Evolutionary conservation across 805 yeast genomes (phyloP), one percentile per base, ranked within the genome.

Genomic region (Lipomyces yamadae): DNA sequence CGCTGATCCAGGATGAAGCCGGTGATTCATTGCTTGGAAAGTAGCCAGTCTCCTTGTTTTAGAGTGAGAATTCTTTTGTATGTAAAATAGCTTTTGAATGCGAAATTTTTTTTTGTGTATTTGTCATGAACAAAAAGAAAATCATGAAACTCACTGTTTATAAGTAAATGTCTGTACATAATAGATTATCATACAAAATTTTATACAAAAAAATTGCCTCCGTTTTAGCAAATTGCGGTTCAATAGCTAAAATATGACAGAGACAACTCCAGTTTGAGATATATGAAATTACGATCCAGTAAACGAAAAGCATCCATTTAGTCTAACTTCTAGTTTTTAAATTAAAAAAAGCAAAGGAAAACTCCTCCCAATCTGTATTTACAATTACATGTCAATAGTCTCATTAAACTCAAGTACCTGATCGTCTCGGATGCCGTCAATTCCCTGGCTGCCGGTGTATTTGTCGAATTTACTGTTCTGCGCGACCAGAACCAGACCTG

Each of bases 401-500:
- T 88, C 91, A 66, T 86, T 87, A 74, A 91, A 91, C 65, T 86
- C 85, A 68, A 91, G 80, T 34, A 88, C 82, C 70, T 86, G 87
- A 70, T 84, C 85, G 69, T 83, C 86, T 67, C 91, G 80, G 48
- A 87, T 77, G 4, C 96, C 96, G 75, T 90, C 91, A 29, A 85
- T 84, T 64, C 85, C 79, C 2, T 70, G 73, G 3, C 61, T 71
- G 2, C 68, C 72, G 1, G 62, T 63, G 34, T 61, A 34, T 63
- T 61, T 42, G 57, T 50, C 57, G 32, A 61, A 32, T 30, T 50
- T 52, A 42, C 61, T 52, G 29, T 67, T 70, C 65, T 55, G 68
- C 65, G 64, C 74, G 58, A 1, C 94, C 58, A 94, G 80, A 61
- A 94, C 86, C 70, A 94, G 81, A 0, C 98, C 98, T 63, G 89